phyloP scores from a whole-genome alignment of 1,284 basidiomycete genomes.

The Pseudozyma thailandica region DNA sequence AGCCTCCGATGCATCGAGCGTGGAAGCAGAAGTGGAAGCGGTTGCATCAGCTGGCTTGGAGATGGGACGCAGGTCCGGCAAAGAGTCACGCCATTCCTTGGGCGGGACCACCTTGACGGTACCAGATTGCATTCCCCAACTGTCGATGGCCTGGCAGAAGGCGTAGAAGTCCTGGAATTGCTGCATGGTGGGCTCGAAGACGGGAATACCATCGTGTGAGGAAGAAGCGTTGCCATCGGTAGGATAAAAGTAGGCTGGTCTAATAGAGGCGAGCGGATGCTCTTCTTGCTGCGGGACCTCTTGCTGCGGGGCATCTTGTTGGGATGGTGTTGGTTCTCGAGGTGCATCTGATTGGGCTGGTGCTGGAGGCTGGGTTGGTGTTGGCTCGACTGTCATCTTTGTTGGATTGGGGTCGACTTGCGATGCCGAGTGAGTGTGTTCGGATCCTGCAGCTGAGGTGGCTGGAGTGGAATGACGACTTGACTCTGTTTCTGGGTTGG shows the following conservation, averaged over 20 bases:
- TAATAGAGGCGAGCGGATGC: constrained; percentile 42
- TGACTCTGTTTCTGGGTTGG: constrained; percentile 26
- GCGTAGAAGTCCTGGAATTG: constrained; percentile 66
- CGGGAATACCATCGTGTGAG: constrained; percentile 58
- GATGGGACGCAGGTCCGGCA: constrained; percentile 54
- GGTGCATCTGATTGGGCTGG: not conserved
- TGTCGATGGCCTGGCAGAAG: constrained; percentile 63
- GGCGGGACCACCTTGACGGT: constrained; percentile 67
- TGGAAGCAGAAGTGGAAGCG: constrained; percentile 3
- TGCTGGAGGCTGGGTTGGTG: not conserved
- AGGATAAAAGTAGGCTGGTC: constrained; percentile 63
- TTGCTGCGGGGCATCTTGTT: not conserved
- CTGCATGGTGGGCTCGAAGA: constrained; percentile 66
- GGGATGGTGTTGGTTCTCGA: constrained; percentile 1
- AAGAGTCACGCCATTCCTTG: constrained; percentile 58
- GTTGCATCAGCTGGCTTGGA: constrained; percentile 6
- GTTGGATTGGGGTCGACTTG: constrained; percentile 2
- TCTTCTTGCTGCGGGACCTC: constrained; percentile 11
- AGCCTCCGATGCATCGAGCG: not conserved
- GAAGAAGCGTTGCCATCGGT: constrained; percentile 27
- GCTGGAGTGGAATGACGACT: constrained; percentile 49
- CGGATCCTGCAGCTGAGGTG: constrained; percentile 41
- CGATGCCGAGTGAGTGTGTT: constrained; percentile 16
- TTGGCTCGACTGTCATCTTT: not conserved
- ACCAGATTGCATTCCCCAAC: constrained; percentile 65